Evolutionary conservation across 805 yeast genomes (phyloP).

Genomic region (Spathaspora girioi): DNA sequence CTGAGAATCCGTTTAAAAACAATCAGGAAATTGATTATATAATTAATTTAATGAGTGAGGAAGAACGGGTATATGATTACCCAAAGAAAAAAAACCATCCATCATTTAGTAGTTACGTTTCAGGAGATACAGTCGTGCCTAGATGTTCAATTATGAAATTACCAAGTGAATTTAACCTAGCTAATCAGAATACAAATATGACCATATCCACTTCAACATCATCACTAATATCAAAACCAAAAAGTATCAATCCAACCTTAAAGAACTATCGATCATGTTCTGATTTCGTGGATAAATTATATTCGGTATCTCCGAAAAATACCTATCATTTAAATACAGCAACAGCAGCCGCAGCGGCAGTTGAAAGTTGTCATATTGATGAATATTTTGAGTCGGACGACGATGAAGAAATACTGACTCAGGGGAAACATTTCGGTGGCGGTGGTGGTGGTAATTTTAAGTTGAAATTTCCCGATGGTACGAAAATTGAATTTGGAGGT

Average conservation of each 20-base stretch:
- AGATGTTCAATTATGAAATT: constrained; percentile 9
- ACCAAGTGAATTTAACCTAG: constrained; percentile 12
- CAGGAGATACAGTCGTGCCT: constrained; percentile 13
- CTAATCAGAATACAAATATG: neutral
- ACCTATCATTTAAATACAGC: constrained; percentile 31
- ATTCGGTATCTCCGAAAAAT: constrained; percentile 39
- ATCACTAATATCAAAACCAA: no score
- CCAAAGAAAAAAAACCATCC: constrained; percentile 1
- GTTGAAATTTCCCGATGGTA: constrained; percentile 18
- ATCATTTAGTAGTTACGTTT: constrained; percentile 12
- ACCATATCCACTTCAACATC: neutral
- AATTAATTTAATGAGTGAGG: constrained; percentile 7
- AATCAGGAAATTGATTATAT: constrained; percentile 9
- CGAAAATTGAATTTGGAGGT: constrained; percentile 21
- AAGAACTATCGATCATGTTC: constrained; percentile 17
- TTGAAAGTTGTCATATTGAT: constrained; percentile 6
- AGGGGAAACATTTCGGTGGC: constrained; percentile 18
- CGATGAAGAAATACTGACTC: neutral
- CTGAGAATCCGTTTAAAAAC: constrained; percentile 6
- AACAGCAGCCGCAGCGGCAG: constrained; percentile 20
- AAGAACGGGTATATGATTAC: neutral
- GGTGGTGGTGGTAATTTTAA: constrained; percentile 24
- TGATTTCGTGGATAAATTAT: constrained; percentile 30
- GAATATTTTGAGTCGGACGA: neutral
- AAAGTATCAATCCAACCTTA: neutral